Percentiles rank a stretch among this genome's conserved stretches.
phyloP scores from a whole-genome alignment of 805 yeast species.

The Ogataea dorogensis region DNA sequence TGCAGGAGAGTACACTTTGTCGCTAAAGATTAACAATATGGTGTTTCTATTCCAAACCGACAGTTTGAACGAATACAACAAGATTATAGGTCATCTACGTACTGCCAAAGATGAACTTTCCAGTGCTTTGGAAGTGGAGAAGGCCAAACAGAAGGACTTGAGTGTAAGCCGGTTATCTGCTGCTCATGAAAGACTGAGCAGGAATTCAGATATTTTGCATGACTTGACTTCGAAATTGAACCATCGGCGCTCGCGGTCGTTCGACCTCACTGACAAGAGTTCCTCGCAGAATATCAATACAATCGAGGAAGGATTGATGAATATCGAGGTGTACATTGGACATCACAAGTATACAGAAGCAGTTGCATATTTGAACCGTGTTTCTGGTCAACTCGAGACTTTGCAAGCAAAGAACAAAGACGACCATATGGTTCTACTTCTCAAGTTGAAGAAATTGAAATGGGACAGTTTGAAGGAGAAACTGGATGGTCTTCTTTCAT shows the following conservation, averaged over 20 bases:
- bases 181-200: slow-evolving; percentile 21
- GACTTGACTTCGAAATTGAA: slow-evolving; percentile 55
- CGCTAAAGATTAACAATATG: slow-evolving; percentile 19
- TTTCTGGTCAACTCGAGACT: slow-evolving; percentile 23
- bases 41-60: slow-evolving; percentile 63
- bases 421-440: slow-evolving; percentile 16
- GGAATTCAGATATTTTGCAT: slow-evolving; percentile 46
- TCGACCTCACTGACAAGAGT: slow-evolving; percentile 37
- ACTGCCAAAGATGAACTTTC: slow-evolving; percentile 61
- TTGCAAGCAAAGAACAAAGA: slow-evolving; percentile 19
- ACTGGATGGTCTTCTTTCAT: slow-evolving; percentile 19
- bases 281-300: slow-evolving; percentile 25
- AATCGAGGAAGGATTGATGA: slow-evolving; percentile 49
- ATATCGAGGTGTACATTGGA: slow-evolving; percentile 48
- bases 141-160: slow-evolving; percentile 40
- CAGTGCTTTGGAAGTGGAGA: slow-evolving; percentile 53
- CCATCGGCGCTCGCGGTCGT: slow-evolving; percentile 56
- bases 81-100: slow-evolving; percentile 53
- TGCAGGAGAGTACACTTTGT: slow-evolving; percentile 20
- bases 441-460: slow-evolving; percentile 25
- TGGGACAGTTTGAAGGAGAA: slow-evolving; percentile 22
- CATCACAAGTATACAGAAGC: slow-evolving; percentile 46
- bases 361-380: slow-evolving; percentile 33
- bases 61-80: slow-evolving; percentile 52
- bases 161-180: slow-evolving; percentile 43